Evolutionary conservation across 2,329 filamentous ascomycete genomes (phyloP).

Genomic region (Aphanoascus verrucosus): DNA sequence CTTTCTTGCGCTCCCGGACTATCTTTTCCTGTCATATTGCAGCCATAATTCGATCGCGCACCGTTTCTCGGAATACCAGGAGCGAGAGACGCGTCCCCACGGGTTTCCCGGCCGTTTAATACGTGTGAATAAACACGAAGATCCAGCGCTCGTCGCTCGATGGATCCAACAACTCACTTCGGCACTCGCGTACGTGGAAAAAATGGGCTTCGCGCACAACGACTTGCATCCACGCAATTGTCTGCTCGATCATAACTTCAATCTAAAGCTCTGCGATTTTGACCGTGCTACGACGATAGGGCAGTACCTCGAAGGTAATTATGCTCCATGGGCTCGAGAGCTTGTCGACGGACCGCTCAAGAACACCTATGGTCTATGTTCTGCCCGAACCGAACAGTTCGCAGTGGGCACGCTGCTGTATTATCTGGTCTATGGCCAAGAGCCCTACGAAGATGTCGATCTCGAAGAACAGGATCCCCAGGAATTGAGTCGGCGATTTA

Average conservation of each 20-base stretch:
- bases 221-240: constrained; percentile 13
- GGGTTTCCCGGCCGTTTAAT: constrained; percentile 11
- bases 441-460: constrained; percentile 14
- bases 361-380: constrained; percentile 18
- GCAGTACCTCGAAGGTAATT: constrained; percentile 13
- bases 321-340: constrained; percentile 15
- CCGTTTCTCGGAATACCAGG: constrained; percentile 11
- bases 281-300: constrained; percentile 17
- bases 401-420: constrained; percentile 17
- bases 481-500: constrained; percentile 14
- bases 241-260: constrained; percentile 15
- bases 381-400: constrained; percentile 19
- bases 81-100: constrained; percentile 12
- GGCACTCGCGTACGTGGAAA: constrained; percentile 18
- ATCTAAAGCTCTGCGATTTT: constrained; percentile 17
- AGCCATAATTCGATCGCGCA: background rate
- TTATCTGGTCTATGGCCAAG: constrained; percentile 19
- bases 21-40: constrained; percentile 17
- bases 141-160: constrained; percentile 17
- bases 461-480: background rate
- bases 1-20: constrained; percentile 15
- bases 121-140: constrained; percentile 16
- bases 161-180: constrained; percentile 18
- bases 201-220: constrained; percentile 17
- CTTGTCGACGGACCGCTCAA: constrained; percentile 15